A percentile compares a stretch with the other conserved stretches of the same genome.
These are phyloP conservation scores for Tuber indicum DNA, from an alignment of 495 filamentous ascomycete genomes.

Conservation along the genomic window DNA sequence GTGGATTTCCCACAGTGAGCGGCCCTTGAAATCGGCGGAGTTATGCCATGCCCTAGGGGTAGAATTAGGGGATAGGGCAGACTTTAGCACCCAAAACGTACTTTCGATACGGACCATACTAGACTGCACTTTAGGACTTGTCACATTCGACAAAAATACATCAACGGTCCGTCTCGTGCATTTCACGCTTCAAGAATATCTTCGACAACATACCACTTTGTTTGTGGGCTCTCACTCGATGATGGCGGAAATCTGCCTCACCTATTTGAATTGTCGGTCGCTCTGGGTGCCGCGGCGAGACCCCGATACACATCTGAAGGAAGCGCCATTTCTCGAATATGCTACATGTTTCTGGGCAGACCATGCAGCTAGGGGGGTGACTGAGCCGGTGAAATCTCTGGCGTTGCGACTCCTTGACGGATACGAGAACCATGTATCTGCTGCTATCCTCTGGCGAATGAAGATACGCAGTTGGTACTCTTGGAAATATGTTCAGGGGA, in stretches of 20 bases:
- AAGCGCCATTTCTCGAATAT: background rate
- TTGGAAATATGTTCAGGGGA: background rate
- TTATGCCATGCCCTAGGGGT: background rate
- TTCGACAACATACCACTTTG: background rate
- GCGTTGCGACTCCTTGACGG: background rate
- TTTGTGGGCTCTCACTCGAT: background rate
- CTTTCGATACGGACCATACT: background rate
- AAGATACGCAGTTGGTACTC: too few species aligned
- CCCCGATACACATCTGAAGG: background rate
- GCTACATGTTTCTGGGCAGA: background rate
- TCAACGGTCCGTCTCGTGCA: background rate
- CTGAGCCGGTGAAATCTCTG: rapidly evolving
- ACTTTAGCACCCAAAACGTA: background rate
- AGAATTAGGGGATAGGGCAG: background rate
- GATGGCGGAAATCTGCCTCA: background rate
- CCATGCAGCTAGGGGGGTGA: background rate
- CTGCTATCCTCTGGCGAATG: background rate
- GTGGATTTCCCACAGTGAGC: background rate
- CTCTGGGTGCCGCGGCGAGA: background rate
- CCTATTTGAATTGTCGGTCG: background rate
- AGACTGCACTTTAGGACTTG: background rate
- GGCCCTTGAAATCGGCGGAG: background rate
- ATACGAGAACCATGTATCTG: background rate
- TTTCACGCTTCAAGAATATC: background rate
- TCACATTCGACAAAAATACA: background rate